Base-by-base conservation (phyloP, 2,329 filamentous ascomycete genomes). In the Beauveria rudraprayagi region DNA sequence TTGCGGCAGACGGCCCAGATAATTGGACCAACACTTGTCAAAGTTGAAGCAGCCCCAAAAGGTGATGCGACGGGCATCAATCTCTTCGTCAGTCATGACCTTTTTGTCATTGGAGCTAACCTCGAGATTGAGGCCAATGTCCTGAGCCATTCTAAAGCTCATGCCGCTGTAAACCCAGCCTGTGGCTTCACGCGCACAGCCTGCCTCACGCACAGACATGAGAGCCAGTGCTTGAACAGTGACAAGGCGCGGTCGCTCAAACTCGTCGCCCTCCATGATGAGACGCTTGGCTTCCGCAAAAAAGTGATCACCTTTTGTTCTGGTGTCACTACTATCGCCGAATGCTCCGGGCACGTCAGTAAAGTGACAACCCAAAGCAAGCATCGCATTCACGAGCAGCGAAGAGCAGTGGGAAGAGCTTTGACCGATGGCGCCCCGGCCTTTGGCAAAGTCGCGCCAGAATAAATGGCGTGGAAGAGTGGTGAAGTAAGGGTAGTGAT, bases 1-100 rank as follows among this genome's bases (percentile, higher is more conserved):
- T 72, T 97, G 93, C 11, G 94, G 93, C 64, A 97, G 80, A 48
- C 94, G 88, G 53, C 94, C 93, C 28, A 97, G 83, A 68, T 97
- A 97, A 72, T 97, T 97, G 55, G 92, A 96, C 92, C 93, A 97
- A 73, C 91, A 96, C 80, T 97, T 97, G 77, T 99, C 94, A 72
- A 97, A 96, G n/a, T 96, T 76, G 73, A 94, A 97, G 72, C 92
- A 97, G 7, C 94, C 94, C 94, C 94, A 97, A 70, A 97, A 97
- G 0, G 94, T 97, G 47, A 97, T 88, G 58, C 90, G 83, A 44
- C 94, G 82, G 3, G 92, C 92, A 74, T 99, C 94, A 44, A 95
- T 83, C 72, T 97, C 93, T 52, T 89, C 83, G 62, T 96, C 91
- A 63, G 86, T 85, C 65, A 93, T 80, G 30, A 78, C 74, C 56